Base-by-base conservation (phyloP, 345 rosid genomes). In the Heritiera fomes region DNA sequence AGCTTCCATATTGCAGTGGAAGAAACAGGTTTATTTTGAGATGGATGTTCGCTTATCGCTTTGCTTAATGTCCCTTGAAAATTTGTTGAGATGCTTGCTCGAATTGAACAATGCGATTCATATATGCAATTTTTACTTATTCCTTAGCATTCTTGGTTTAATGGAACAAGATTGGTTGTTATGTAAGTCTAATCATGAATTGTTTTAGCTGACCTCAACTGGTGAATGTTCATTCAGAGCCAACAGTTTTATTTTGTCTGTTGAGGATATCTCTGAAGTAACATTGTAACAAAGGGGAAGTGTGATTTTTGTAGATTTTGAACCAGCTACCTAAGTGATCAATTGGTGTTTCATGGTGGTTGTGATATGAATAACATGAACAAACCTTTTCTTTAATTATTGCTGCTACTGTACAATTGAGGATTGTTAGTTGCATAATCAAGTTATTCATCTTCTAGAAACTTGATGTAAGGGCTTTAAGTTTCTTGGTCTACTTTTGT, bases 1-100 rank as follows among this genome's bases (percentile, higher is more conserved):
- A 71, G 77, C 82, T 75, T 89, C 93, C 5, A 58, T 91, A 11
- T 60, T 83, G 30, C 76, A 74, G 41, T 91, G 95, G 95, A 85
- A 82, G 79, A 79, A 75, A 17, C 86, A 89, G 93, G 95, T 91
- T 41, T 12, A 15, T 7, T 20, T 75, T 40, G 12, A 28, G 47
- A 50, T 59, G 67, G 38, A 40, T 64, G 14, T 80, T 69, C 62
- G 61, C 28, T 11, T 40, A 30, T 34, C 43, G 43, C 13, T 66
- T 70, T 23, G 17, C 41, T 47, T 17, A 15, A 28, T 32, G 9
- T 70, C 8, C 8, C 32, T 20, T 68, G 14, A 45, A 68, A n/a
- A 17, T 40, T 2, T 43, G 67, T n/a, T n/a, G 14, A 9, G 47
- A 34, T 74, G 18, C 53, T 40, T 53, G 43, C 45, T 70, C 1